These are phyloP conservation scores for Verticillium albo-atrum DNA, from an alignment of 2,329 filamentous ascomycete genomes.

Conservation along the genomic window DNA sequence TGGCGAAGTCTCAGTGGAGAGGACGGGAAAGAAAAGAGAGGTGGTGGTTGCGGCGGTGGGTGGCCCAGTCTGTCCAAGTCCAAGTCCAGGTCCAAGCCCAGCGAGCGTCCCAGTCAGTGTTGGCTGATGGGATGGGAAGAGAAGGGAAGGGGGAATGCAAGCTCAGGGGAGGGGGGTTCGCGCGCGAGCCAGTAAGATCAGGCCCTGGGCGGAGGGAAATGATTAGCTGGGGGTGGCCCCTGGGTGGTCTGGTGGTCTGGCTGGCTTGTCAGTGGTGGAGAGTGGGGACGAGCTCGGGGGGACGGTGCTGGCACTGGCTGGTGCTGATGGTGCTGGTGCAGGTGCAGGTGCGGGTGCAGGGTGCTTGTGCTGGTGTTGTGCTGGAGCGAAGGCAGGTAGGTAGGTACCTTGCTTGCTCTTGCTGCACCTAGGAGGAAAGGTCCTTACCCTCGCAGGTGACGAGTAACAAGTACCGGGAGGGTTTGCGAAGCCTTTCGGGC, in stretches of 20 bases:
- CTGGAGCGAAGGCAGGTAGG: neutral
- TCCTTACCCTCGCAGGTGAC: neutral
- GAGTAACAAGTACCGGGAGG: neutral
- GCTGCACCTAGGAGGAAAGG: too few species aligned
- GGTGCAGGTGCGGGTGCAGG: too few species aligned
- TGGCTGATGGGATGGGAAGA: conserved; percentile 7
- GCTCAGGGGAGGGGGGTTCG: conserved; percentile 13
- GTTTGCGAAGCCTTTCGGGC: neutral
- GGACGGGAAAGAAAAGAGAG: conserved; percentile 1
- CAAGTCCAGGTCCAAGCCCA: too few species aligned
- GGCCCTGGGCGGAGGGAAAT: conserved; percentile 11
- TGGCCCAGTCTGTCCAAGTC: neutral
- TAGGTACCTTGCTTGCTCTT: neutral
- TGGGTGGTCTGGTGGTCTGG: neutral
- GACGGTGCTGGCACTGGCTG: neutral
- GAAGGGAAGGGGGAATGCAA: conserved; percentile 15
- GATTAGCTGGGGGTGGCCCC: conserved; percentile 4
- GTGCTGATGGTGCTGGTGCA: neutral
- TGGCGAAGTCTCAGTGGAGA: conserved; percentile 4
- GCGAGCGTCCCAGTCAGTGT: neutral
- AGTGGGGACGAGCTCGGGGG: neutral
- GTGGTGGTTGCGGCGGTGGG: neutral
- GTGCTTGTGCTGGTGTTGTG: neutral
- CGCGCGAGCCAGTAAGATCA: conserved; percentile 14
- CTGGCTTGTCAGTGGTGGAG: neutral